Percentiles rank a stretch among this genome's conserved stretches.
Conservation (phyloP, 768 basidiomycete genomes). For the Tubosaeta sp. region DNA sequence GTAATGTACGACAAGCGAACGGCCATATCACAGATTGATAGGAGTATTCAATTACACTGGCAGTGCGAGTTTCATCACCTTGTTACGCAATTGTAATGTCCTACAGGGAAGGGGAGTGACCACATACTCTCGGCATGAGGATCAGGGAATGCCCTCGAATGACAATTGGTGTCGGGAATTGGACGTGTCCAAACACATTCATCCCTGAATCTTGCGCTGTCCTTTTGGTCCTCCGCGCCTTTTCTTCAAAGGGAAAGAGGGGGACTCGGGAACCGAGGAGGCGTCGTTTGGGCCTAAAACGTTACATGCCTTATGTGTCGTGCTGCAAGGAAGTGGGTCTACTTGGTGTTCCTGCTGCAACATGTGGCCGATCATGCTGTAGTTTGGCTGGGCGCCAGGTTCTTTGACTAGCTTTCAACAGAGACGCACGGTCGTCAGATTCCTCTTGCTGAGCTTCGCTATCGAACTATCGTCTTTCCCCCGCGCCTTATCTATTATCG, state of each 20-base stretch:
- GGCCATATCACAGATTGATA: neutral
- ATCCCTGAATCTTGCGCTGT: neutral
- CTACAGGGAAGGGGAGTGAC: neutral
- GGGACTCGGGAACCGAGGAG: neutral
- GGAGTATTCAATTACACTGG: neutral
- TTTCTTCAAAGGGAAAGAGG: neutral
- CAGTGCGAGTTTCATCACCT: neutral
- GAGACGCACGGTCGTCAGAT: neutral
- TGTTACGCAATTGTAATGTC: conserved; percentile 2
- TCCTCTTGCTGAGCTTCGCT: neutral
- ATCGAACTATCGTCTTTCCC: neutral
- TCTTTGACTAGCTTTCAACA: neutral
- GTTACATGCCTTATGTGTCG: neutral
- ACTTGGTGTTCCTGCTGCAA: neutral
- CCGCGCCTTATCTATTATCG: conserved; percentile 1
- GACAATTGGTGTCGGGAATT: conserved; percentile 5
- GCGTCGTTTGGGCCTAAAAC: neutral
- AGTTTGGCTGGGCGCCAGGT: neutral
- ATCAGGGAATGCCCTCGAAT: conserved; percentile 14
- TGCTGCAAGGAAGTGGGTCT: neutral
- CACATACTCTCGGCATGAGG: conserved; percentile 8
- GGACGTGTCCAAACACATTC: conserved; percentile 7
- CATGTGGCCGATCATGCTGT: neutral
- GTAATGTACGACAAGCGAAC: neutral
- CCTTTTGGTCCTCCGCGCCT: neutral